Base-by-base conservation (phyloP, 306 rosid species). In the Sindora glabra region DNA sequence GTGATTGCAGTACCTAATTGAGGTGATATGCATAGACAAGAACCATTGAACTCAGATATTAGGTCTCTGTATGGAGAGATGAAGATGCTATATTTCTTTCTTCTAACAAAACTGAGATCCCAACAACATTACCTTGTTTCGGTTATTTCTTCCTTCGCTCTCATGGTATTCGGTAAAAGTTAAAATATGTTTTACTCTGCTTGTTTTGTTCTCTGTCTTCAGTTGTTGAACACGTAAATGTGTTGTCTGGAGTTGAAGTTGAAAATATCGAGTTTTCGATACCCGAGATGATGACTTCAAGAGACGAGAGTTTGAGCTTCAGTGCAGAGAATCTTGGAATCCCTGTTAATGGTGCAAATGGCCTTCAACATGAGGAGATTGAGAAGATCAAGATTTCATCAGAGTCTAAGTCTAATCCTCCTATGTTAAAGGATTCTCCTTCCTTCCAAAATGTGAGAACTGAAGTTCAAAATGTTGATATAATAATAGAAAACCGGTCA, bases 371-470 rank as follows among this genome's bases (percentile, higher is more conserved):
- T 17, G 66, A 39, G 55, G 50, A 68, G 5, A 4, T 2, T 21
- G 44, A 37, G 48, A 50, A 23, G 58, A 39, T 10, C 29, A 50
- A 39, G 18, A 63, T 7, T 60, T 57, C 59, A 5, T 46, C 64
- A n/a, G n/a, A n/a, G n/a, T n/a, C n/a, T 39, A 60, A 60, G 47
- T 53, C 74, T 47, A 69, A 76, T 45, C 33, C 36, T 37, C 46
- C 74, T 27, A 27, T 10, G 40, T 42, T 51, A 23, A 52, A 50
- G 47, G 49, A 37, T 39, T 66, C 64, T 12, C 19, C 74, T 71
- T 26, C 68, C 42, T 38, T 45, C 22, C 13, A 14, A 41, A 36
- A 26, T 63, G 81, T 49, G 48, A 62, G 42, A 7, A 50, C 8
- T 39, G 71, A 50, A 42, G 29, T 19, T 67, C 60, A 13, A 33